These are phyloP conservation scores for Polygonum aviculare DNA, from an alignment of 148 eudicot genomes.

Conservation along the genomic window DNA sequence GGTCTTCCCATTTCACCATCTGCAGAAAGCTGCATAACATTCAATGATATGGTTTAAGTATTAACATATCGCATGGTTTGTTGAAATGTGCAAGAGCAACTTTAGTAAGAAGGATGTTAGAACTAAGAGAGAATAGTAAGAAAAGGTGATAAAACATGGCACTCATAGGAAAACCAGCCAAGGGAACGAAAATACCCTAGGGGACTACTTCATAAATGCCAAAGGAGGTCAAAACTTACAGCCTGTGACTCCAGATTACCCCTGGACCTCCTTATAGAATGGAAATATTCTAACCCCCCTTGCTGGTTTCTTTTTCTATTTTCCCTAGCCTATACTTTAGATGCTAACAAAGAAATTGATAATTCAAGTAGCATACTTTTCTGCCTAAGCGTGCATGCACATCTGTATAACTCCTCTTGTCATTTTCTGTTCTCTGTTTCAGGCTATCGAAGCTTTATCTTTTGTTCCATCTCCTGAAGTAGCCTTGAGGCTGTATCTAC, in stretches of 20 bases:
- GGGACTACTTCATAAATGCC: too few relatives aligned
- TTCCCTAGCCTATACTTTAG: background rate
- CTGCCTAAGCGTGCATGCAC: background rate
- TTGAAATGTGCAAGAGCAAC: background rate
- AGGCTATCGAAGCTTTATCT: constrained; percentile 80
- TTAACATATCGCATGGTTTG: background rate
- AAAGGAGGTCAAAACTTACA: too few relatives aligned
- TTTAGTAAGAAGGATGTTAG: background rate
- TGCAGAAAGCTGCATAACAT: too few relatives aligned
- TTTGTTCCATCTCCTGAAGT: constrained; percentile 76
- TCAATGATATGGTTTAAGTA: too few relatives aligned
- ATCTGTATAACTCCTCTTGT: background rate
- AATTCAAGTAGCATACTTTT: constrained; percentile 1
- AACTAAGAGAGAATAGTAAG: background rate
- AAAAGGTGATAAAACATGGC: too few relatives aligned
- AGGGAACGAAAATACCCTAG: too few relatives aligned
- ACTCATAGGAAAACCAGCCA: too few relatives aligned
- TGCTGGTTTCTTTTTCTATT: background rate
- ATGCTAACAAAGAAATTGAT: constrained; percentile 2
- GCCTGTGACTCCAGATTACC: background rate
- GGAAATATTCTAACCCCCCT: background rate
- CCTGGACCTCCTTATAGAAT: background rate
- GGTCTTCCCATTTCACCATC: too few relatives aligned
- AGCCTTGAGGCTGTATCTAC: constrained; percentile 91
- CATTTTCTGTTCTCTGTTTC: constrained; percentile 20